Evolutionary conservation across 1,284 basidiomycete species (phyloP).

Genomic region (Tylopilus sp.): DNA sequence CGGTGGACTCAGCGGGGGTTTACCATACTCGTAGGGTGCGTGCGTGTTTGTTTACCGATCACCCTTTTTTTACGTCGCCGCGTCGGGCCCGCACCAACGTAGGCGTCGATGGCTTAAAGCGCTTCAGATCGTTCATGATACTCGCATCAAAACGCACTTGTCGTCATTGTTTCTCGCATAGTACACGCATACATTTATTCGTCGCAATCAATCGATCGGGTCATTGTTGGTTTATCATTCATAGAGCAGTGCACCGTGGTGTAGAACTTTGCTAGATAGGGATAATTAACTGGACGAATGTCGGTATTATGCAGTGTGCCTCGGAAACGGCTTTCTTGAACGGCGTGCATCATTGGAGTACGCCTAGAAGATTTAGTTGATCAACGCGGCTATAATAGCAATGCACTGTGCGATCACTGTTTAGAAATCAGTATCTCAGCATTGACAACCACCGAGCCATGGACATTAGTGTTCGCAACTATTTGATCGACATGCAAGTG

Average conservation of each 20-base stretch:
- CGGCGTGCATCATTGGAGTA: no score
- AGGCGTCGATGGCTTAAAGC: background rate
- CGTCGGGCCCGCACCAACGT: background rate
- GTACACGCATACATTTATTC: conserved; percentile 21
- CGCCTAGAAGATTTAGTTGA: no score
- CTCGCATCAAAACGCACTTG: conserved; percentile 10
- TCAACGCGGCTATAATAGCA: no score
- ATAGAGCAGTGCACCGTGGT: conserved; percentile 2
- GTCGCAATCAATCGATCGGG: conserved; percentile 16
- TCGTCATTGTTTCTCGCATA: conserved; percentile 13
- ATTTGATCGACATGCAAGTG: no score
- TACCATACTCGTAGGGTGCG: conserved; percentile 25
- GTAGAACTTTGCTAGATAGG: conserved; percentile 13
- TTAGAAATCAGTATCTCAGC: no score
- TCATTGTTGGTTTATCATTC: conserved; percentile 21
- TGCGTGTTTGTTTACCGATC: background rate
- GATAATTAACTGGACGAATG: background rate
- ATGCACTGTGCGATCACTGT: no score
- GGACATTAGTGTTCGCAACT: no score
- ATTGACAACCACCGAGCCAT: no score
- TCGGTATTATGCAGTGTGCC: no score
- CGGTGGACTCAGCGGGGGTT: conserved; percentile 22
- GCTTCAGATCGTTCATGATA: background rate
- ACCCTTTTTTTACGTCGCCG: background rate
- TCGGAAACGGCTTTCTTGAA: no score